Evolutionary conservation across 352 stramenopile genomes (phyloP).

Genomic region (Globisporangium parvum): DNA sequence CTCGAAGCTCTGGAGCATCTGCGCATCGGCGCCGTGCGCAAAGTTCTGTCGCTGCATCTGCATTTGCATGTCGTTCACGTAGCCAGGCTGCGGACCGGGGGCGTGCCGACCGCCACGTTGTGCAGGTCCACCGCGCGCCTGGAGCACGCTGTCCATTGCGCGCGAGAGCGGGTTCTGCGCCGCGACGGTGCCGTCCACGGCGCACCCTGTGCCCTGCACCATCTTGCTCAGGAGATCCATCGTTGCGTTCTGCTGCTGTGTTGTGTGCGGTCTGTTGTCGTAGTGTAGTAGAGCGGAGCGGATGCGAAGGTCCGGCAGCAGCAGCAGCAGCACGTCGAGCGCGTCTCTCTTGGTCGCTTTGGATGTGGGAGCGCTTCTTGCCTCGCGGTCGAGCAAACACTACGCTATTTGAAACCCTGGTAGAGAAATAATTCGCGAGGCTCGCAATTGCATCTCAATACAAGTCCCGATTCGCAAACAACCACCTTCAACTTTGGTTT

Average conservation of each 20-base stretch:
- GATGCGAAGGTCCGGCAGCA: background rate
- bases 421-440: no score
- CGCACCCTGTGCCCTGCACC: slow-evolving; percentile 72
- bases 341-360: no score
- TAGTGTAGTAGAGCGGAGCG: no score
- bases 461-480: background rate
- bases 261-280: background rate
- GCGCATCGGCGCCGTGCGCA: slow-evolving; percentile 34
- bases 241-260: background rate
- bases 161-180: slow-evolving; percentile 80
- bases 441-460: background rate
- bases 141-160: slow-evolving; percentile 69
- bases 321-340: no score
- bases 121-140: slow-evolving; percentile 29
- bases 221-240: slow-evolving; percentile 86
- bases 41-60: slow-evolving; percentile 74
- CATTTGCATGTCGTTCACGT: slow-evolving; percentile 45
- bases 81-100: slow-evolving; percentile 26
- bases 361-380: no score
- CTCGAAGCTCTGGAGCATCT: slow-evolving; percentile 58
- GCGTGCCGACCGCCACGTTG: slow-evolving; percentile 13
- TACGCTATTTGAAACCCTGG: no score
- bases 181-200: slow-evolving; percentile 77
- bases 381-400: no score
- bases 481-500: no score